Conservation (phyloP, 2,329 filamentous ascomycete species). For the Fusarium sp. region DNA sequence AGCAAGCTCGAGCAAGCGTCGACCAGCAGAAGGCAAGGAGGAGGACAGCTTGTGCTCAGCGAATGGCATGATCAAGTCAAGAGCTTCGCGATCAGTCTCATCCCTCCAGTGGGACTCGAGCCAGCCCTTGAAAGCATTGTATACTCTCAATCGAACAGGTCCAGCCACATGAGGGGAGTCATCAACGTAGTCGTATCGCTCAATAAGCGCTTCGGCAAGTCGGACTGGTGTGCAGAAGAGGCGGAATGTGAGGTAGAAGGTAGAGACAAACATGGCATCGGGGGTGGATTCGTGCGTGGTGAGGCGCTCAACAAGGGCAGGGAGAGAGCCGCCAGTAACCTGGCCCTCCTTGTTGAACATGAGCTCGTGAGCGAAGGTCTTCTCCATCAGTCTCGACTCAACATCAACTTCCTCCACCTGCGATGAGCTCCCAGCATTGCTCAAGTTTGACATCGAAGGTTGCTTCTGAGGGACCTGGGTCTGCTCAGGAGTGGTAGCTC, state of each 20-base stretch:
- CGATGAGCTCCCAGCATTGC: slow-evolving; percentile 73
- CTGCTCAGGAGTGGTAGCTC: slow-evolving; percentile 87
- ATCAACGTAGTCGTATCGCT: slow-evolving; percentile 91
- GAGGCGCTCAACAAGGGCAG: slow-evolving; percentile 92
- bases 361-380: slow-evolving; percentile 90
- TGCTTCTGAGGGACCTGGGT: slow-evolving; percentile 67
- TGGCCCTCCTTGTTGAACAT: slow-evolving; percentile 95
- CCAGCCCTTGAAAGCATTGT: slow-evolving; percentile 98
- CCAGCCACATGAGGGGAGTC: slow-evolving; percentile 79
- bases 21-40: slow-evolving; percentile 81
- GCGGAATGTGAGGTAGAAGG: slow-evolving; percentile 96
- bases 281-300: slow-evolving; percentile 94
- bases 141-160: slow-evolving; percentile 89
- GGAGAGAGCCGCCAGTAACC: slow-evolving; percentile 90
- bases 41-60: slow-evolving; percentile 78
- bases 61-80: slow-evolving; percentile 83
- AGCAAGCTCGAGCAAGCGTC: slow-evolving; percentile 82
- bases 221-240: slow-evolving; percentile 87
- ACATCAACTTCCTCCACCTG: slow-evolving; percentile 82
- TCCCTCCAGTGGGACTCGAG: slow-evolving; percentile 95
- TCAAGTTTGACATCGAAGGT: slow-evolving; percentile 76
- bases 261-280: slow-evolving; percentile 90
- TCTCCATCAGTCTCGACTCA: slow-evolving; percentile 88
- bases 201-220: slow-evolving; percentile 85
- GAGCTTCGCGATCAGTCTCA: slow-evolving; percentile 80